Percentiles rank a stretch among this genome's conserved stretches.
These are phyloP conservation scores for Cyanidioschyzon merolae DNA, from an alignment of 23 red algal species.

Conservation along the genomic window DNA sequence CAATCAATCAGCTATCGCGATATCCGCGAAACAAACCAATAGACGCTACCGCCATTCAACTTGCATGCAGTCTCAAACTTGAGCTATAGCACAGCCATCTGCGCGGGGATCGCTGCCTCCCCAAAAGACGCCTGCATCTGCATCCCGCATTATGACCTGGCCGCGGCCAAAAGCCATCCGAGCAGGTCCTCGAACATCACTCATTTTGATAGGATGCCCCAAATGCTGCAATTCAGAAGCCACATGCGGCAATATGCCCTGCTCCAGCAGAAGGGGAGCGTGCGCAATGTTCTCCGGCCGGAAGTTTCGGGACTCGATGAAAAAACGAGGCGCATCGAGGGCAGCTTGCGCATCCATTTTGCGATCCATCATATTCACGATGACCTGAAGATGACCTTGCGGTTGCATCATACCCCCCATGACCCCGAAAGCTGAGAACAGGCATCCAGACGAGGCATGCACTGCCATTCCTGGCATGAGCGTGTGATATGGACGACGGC, in stretches of 20 bases:
- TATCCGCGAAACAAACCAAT: no score
- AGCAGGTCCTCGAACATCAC: not conserved
- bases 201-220: not conserved
- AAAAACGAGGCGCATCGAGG: slow-evolving; percentile 60
- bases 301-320: slow-evolving; percentile 21
- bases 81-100: slow-evolving; percentile 10
- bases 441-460: not conserved
- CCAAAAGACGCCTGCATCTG: not conserved
- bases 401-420: slow-evolving; percentile 96
- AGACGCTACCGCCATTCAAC: no score
- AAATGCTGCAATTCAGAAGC: not conserved
- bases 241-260: not conserved
- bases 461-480: slow-evolving; percentile 77
- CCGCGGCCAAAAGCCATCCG: not conserved
- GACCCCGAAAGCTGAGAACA: slow-evolving; percentile 56
- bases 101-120: slow-evolving; percentile 6
- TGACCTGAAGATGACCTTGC: slow-evolving; percentile 75
- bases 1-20: no score
- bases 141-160: not conserved
- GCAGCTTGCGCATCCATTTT: slow-evolving; percentile 65
- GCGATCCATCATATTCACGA: slow-evolving; percentile 47
- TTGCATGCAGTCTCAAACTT: not conserved
- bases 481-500: slow-evolving; percentile 78
- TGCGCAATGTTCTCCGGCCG: not conserved
- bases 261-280: not conserved